Conservation (phyloP, 2,329 filamentous ascomycete species). For the Bimuria novae-zelandiae region DNA sequence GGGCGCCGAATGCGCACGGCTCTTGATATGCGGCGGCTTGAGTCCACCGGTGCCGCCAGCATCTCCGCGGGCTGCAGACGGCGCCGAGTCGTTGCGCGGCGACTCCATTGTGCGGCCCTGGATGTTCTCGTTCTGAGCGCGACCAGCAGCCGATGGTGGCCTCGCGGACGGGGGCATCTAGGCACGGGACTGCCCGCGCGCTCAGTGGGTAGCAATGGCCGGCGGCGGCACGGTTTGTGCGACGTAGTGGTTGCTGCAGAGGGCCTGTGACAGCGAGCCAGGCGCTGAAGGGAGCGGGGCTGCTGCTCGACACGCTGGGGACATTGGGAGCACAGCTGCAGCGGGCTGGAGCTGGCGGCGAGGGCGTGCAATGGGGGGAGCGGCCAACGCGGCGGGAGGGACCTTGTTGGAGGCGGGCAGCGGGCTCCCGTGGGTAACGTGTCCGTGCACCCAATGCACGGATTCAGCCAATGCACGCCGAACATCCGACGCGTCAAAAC, state of each 20-base stretch:
- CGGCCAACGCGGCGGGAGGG: neutral
- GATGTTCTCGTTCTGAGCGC: slow-evolving; percentile 27
- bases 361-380: neutral
- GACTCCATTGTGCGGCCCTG: slow-evolving; percentile 26
- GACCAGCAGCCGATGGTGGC: slow-evolving; percentile 13
- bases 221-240: slow-evolving; percentile 12
- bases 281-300: slow-evolving; percentile 25
- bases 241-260: slow-evolving; percentile 21
- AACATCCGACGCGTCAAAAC: too few relatives aligned
- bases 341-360: neutral
- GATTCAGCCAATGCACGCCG: too few relatives aligned
- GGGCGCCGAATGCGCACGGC: slow-evolving; percentile 46
- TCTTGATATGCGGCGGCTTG: slow-evolving; percentile 37
- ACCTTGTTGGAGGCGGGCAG: neutral
- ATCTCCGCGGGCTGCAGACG: too few relatives aligned
- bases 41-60: slow-evolving; percentile 8
- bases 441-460: too few relatives aligned
- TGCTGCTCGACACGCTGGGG: slow-evolving; percentile 28
- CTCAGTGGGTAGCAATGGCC: slow-evolving; percentile 6
- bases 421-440: too few relatives aligned
- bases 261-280: slow-evolving; percentile 24
- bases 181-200: slow-evolving; percentile 3
- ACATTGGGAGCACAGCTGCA: slow-evolving; percentile 20
- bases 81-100: slow-evolving; percentile 13
- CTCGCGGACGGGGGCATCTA: slow-evolving; percentile 6